phyloP scores from a whole-genome alignment of 768 basidiomycete species.

The Kwoniella europaea region DNA sequence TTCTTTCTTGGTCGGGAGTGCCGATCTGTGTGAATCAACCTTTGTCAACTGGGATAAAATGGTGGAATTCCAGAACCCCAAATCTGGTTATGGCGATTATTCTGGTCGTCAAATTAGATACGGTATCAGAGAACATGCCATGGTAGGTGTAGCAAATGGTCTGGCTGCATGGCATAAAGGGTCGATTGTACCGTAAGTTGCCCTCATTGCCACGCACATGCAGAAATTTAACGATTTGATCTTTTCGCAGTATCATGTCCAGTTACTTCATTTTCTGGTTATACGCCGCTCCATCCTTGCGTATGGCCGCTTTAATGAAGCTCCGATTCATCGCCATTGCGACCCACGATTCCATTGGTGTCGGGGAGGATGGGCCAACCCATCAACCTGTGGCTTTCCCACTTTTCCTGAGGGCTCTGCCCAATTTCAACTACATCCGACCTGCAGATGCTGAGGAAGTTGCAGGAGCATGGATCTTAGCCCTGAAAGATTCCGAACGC shows the following conservation, averaged over 20 bases:
- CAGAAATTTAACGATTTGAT: neutral
- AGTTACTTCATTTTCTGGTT: constrained; percentile 59
- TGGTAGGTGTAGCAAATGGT: constrained; percentile 55
- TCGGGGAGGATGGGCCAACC: constrained; percentile 57
- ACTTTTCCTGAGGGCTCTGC: constrained; percentile 50
- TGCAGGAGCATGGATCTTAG: constrained; percentile 48
- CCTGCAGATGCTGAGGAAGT: constrained; percentile 57
- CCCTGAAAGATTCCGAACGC: constrained; percentile 33
- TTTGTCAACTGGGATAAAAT: constrained; percentile 51
- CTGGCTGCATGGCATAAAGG: constrained; percentile 56
- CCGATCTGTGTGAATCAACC: constrained; percentile 54
- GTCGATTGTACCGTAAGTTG: constrained; percentile 53
- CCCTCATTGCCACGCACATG: too few species aligned
- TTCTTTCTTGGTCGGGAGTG: constrained; percentile 46
- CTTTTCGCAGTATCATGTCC: constrained; percentile 43
- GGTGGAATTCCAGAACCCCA: constrained; percentile 55
- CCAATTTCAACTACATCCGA: constrained; percentile 53
- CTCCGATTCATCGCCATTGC: constrained; percentile 57
- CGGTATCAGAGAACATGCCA: constrained; percentile 56
- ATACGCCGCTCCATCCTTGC: constrained; percentile 56
- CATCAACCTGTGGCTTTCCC: constrained; percentile 55
- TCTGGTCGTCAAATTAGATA: constrained; percentile 53
- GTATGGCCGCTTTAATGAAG: constrained; percentile 53
- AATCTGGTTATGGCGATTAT: constrained; percentile 53
- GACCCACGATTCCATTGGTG: constrained; percentile 56